A percentile compares a stretch with the other conserved stretches of the same genome.
Conservation (phyloP, 2,329 filamentous ascomycete species). For the Alternaria solani region DNA sequence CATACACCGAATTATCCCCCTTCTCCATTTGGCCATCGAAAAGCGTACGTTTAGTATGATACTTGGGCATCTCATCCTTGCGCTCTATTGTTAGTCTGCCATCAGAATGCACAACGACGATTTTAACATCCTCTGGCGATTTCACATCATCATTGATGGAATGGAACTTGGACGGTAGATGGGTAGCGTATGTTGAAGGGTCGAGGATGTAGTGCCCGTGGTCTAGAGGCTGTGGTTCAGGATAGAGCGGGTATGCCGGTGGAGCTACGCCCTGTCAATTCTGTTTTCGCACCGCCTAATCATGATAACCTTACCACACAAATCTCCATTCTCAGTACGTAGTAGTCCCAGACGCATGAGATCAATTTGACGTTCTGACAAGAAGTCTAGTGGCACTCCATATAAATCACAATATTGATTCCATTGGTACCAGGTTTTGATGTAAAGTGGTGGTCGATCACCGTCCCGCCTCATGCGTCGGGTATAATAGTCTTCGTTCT, state of each 20-base stretch:
- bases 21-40: slow-evolving; percentile 14
- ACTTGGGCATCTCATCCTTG: slow-evolving; percentile 3
- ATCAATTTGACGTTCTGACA: slow-evolving; percentile 30
- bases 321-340: slow-evolving; percentile 3
- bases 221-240: slow-evolving; percentile 29
- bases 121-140: slow-evolving; percentile 5
- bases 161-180: slow-evolving; percentile 31
- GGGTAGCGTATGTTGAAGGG: slow-evolving; percentile 14
- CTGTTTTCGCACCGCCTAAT: neutral
- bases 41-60: slow-evolving; percentile 19
- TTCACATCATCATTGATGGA: neutral
- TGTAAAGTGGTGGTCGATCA: slow-evolving; percentile 28
- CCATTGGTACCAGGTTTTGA: slow-evolving; percentile 37
- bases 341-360: slow-evolving; percentile 30
- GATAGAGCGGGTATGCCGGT: slow-evolving; percentile 32
- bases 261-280: slow-evolving; percentile 16
- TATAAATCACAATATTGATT: slow-evolving; percentile 29
- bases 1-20: slow-evolving; percentile 3
- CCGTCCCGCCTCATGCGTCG: slow-evolving; percentile 28
- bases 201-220: slow-evolving; percentile 28
- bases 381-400: slow-evolving; percentile 33
- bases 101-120: slow-evolving; percentile 28
- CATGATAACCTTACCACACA: slow-evolving; percentile 15
- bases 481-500: slow-evolving; percentile 23
- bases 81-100: slow-evolving; percentile 26